Base-by-base conservation (phyloP, 2,329 filamentous ascomycete genomes). In the Botrytis aclada region DNA sequence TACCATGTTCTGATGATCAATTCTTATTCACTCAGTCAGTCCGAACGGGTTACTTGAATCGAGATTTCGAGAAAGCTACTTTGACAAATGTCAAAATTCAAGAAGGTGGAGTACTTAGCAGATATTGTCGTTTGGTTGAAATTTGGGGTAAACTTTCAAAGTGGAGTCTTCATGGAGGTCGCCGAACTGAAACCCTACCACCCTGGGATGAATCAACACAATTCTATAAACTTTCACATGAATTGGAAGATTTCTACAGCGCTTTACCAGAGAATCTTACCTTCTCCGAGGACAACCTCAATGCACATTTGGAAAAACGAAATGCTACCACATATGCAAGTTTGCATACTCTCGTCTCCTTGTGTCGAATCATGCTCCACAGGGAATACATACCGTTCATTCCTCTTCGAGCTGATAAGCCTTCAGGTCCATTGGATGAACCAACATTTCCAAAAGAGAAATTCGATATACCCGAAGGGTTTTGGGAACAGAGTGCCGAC, bases 301-400 rank as follows among this genome's bases (percentile, higher is more conserved):
- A 88, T 77, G 88, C 87, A 37, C 90, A 93, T 77, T 89, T 92
- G 76, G 88, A 88, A 74, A 86, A 88, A 71, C 86, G 88, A 60
- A 88, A 88, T 2, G 88, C 88, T 1, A 90, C 89, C 63, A 86
- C 87, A 12, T 93, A 91, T 78, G 87, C 90, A 16, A 85, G 91
- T 5, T 82, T 93, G 71, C 91, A 93, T 77, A 89, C 90, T 77
- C 85, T 92, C 0, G 87, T 88, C 73, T 86, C 87, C 2, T 83
- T 93, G 3, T 92, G 89, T 79, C 85, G 87, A 72, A 89, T 93
- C 75, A 88, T 92, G 83, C 84, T 93, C 41, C 89, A 92, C 77
- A 85, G 90, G 74, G 90, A 92, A 79, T 92, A 90, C 74, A 85
- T 92, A 39, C 89, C 90, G 0, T 92, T 91, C 77, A 85, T 91